Conservation (phyloP, 208 protist species). For the Acanthamoeba polyphaga region DNA sequence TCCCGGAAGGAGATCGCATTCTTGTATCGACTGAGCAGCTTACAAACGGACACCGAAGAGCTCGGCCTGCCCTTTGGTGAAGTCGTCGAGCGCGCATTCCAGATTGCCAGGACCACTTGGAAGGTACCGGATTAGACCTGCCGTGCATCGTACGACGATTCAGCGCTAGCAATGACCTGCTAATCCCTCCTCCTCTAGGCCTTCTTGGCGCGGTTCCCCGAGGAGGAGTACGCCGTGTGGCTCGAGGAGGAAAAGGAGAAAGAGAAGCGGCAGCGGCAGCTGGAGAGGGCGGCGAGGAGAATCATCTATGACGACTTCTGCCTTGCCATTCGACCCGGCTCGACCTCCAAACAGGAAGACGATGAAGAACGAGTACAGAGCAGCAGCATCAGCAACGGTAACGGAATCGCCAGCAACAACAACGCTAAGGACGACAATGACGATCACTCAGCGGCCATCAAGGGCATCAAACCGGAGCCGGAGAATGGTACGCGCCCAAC, state of each 20-base stretch:
- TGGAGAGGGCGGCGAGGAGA: neutral
- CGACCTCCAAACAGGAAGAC: slow-evolving; percentile 11
- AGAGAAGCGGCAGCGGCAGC: neutral
- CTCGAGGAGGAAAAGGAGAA: slow-evolving; percentile 27
- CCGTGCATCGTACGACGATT: too few relatives aligned
- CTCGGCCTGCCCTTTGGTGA: slow-evolving; percentile 8
- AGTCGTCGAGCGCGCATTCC: slow-evolving; percentile 26
- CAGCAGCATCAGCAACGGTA: neutral
- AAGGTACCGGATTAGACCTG: neutral
- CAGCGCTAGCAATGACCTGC: neutral
- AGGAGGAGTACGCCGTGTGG: slow-evolving; percentile 49
- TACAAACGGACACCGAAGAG: neutral
- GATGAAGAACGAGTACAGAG: neutral
- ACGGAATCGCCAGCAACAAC: neutral
- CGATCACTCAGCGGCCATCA: too few relatives aligned
- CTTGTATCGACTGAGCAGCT: neutral
- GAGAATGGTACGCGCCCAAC: neutral
- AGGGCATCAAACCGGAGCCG: neutral
- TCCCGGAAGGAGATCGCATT: neutral
- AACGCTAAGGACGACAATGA: neutral
- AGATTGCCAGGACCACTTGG: neutral
- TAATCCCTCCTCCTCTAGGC: neutral
- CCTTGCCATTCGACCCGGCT: slow-evolving; percentile 6
- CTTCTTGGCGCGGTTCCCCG: slow-evolving; percentile 39
- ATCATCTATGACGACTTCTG: slow-evolving; percentile 54